These are phyloP conservation scores for Syzygium jambos DNA, from an alignment of 345 rosid genomes.

Conservation along the genomic window DNA sequence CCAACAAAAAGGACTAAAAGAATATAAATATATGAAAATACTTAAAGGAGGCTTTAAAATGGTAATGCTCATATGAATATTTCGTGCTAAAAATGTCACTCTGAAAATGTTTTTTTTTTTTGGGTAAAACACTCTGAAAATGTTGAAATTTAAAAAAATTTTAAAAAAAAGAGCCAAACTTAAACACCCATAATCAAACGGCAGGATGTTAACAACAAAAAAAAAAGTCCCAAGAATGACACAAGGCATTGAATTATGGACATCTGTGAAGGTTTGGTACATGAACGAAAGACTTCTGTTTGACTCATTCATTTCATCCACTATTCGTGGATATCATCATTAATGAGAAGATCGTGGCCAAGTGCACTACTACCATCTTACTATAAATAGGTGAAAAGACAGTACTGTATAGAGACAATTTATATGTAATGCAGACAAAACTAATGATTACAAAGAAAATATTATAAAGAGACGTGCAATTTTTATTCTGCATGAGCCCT, in stretches of 20 bases:
- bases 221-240: neutral
- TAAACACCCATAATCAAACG: neutral
- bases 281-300: neutral
- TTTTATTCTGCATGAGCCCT: neutral
- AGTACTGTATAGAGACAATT: neutral
- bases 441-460: neutral
- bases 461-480: neutral
- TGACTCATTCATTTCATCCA: neutral
- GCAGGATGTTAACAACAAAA: no score
- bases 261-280: neutral
- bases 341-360: neutral
- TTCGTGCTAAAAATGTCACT: neutral
- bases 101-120: no score
- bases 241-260: neutral
- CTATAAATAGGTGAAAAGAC: neutral
- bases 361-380: neutral
- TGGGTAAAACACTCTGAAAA: no score
- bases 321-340: neutral
- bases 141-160: neutral
- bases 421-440: neutral
- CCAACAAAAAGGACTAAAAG: neutral
- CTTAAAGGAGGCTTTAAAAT: neutral
- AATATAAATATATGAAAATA: neutral
- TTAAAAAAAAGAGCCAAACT: neutral
- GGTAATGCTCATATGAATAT: neutral